Evolutionary conservation across 345 rosid species (phyloP).

Genomic region (Aquilaria yunnanensis): DNA sequence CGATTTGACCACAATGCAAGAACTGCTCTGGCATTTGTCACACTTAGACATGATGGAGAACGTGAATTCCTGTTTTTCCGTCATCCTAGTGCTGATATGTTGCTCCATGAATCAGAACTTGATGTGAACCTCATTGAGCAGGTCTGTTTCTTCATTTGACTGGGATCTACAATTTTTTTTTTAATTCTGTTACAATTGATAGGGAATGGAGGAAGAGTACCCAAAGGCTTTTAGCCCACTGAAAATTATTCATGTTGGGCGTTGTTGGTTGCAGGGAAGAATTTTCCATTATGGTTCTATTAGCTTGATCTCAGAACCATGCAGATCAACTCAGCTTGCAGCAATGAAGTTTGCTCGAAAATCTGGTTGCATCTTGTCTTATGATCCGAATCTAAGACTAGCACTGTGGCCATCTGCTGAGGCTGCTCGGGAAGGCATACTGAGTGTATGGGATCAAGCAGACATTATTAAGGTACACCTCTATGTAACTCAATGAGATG

Average conservation of each 20-base stretch:
- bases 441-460: slow-evolving; percentile 89
- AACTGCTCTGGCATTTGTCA: slow-evolving; percentile 92
- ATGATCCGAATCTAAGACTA: slow-evolving; percentile 91
- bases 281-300: slow-evolving; percentile 97
- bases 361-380: slow-evolving; percentile 79
- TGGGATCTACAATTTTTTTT: neutral
- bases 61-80: slow-evolving; percentile 97
- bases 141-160: slow-evolving; percentile 29
- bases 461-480: slow-evolving; percentile 76
- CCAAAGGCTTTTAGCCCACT: neutral
- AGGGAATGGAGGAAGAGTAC: neutral
- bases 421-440: slow-evolving; percentile 74
- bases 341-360: slow-evolving; percentile 77
- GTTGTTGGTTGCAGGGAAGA: slow-evolving; percentile 51
- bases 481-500: neutral
- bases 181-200: slow-evolving; percentile 1
- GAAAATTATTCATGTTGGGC: slow-evolving; percentile 4
- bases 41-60: slow-evolving; percentile 86
- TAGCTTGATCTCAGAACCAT: slow-evolving; percentile 92
- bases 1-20: slow-evolving; percentile 75
- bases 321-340: slow-evolving; percentile 89
- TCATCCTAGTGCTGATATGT: slow-evolving; percentile 99
- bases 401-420: slow-evolving; percentile 89
- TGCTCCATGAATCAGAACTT: slow-evolving; percentile 77
- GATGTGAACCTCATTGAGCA: slow-evolving; percentile 56